phyloP scores from a whole-genome alignment of 2,329 filamentous ascomycete genomes.

The Pseudogymnoascus sp. region DNA sequence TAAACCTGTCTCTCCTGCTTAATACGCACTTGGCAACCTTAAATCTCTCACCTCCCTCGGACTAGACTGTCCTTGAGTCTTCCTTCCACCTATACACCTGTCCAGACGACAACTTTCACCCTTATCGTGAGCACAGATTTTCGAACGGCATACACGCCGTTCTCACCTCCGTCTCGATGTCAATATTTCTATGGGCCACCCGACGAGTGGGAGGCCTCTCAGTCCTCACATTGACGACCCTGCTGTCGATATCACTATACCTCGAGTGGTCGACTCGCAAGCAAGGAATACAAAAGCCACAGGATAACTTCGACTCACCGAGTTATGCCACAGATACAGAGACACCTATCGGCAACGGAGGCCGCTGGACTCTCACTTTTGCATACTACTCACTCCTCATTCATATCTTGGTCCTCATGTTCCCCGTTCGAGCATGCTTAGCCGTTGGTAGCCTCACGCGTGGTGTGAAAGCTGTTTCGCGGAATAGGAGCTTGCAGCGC shows the following conservation, averaged over 20 bases:
- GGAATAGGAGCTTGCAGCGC: constrained; percentile 36
- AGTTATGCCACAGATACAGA: background rate
- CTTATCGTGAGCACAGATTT: background rate
- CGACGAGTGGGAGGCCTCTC: constrained; percentile 8
- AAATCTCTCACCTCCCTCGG: background rate
- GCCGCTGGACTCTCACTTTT: constrained; percentile 34
- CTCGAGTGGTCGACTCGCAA: background rate
- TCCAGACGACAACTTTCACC: background rate
- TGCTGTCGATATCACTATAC: background rate
- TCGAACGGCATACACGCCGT: constrained; percentile 1
- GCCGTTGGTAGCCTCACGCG: constrained; percentile 50
- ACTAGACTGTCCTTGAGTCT: background rate
- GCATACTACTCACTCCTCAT: constrained; percentile 58
- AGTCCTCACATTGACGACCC: background rate
- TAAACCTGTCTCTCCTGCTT: background rate
- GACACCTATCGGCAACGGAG: background rate
- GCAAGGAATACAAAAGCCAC: background rate
- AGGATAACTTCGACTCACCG: background rate
- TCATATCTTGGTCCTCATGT: constrained; percentile 54
- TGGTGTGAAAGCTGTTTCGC: constrained; percentile 31
- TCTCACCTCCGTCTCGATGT: constrained; percentile 6
- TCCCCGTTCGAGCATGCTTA: constrained; percentile 54
- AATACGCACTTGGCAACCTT: background rate
- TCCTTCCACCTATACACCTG: background rate
- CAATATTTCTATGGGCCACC: constrained; percentile 7